phyloP scores from a whole-genome alignment of 2,329 filamentous ascomycete species.

The Colletotrichum costaricense region DNA sequence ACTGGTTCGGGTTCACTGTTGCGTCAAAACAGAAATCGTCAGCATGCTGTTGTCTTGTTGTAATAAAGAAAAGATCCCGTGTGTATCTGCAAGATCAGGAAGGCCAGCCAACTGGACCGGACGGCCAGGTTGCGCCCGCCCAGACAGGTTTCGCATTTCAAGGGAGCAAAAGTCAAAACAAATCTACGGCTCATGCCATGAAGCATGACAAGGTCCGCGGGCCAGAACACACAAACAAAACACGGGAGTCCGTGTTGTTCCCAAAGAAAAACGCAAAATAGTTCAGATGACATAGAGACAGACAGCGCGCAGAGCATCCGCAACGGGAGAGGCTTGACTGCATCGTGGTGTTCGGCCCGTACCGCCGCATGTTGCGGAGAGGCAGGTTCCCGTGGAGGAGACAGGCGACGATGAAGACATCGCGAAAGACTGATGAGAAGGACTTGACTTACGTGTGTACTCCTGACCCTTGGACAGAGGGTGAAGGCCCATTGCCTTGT shows the following conservation, averaged over 20 bases:
- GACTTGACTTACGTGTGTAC: slow-evolving; percentile 56
- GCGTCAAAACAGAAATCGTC: slow-evolving; percentile 11
- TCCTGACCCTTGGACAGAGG: slow-evolving; percentile 55
- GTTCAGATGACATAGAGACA: slow-evolving; percentile 16
- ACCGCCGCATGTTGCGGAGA: slow-evolving; percentile 1
- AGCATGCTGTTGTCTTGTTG: slow-evolving; percentile 6
- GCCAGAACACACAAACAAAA: slow-evolving; percentile 12
- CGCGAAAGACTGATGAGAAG: not conserved
- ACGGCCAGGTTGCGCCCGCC: not conserved
- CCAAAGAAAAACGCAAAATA: not conserved
- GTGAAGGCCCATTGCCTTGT: slow-evolving; percentile 57
- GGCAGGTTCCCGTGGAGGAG: not conserved
- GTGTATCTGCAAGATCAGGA: not conserved
- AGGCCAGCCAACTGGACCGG: not conserved
- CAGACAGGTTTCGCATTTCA: slow-evolving; percentile 29
- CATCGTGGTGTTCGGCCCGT: slow-evolving; percentile 25
- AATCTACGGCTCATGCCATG: not conserved
- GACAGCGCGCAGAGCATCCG: not conserved
- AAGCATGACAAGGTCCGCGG: slow-evolving; percentile 3
- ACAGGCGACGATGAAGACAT: not conserved
- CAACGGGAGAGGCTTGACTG: slow-evolving; percentile 11
- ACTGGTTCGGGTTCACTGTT: slow-evolving; percentile 67
- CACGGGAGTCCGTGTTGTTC: slow-evolving; percentile 24
- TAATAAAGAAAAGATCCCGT: not conserved
- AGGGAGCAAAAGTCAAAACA: slow-evolving; percentile 29